phyloP scores from a whole-genome alignment of 306 rosid species.

The Cucumis hystrix region DNA sequence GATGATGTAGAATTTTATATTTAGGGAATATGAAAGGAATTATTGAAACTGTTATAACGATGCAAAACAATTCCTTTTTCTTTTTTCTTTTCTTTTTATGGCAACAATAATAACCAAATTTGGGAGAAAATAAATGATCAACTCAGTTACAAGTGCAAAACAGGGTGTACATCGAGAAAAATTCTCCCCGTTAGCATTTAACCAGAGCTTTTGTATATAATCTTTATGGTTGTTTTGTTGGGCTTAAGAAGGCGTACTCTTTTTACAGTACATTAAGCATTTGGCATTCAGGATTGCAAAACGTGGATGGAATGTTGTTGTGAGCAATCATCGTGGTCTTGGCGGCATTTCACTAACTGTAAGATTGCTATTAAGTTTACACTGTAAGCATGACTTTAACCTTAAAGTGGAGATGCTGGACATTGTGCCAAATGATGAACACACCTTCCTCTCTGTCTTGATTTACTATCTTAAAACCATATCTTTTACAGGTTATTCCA shows the following conservation, averaged over 20 bases:
- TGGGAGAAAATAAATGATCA: not conserved
- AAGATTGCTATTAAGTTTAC: slow-evolving; percentile 16
- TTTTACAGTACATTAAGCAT: slow-evolving; percentile 75
- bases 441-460: not conserved
- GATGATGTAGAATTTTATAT: not conserved
- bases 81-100: not conserved
- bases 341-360: slow-evolving; percentile 95
- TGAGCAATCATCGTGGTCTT: slow-evolving; percentile 84
- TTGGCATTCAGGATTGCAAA: slow-evolving; percentile 67
- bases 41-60: not conserved
- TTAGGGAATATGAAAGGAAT: not conserved
- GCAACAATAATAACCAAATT: not conserved
- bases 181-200: not conserved
- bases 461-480: not conserved
- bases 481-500: no score
- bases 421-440: not conserved
- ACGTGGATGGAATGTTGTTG: slow-evolving; percentile 75
- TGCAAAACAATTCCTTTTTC: not conserved
- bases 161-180: not conserved
- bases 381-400: not conserved
- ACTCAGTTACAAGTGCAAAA: not conserved
- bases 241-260: not conserved
- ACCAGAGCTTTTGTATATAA: not conserved
- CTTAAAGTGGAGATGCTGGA: not conserved
- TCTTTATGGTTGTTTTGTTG: not conserved